Conservation (phyloP, 176 grass and related monocot genomes). For the Lolium perenne region DNA sequence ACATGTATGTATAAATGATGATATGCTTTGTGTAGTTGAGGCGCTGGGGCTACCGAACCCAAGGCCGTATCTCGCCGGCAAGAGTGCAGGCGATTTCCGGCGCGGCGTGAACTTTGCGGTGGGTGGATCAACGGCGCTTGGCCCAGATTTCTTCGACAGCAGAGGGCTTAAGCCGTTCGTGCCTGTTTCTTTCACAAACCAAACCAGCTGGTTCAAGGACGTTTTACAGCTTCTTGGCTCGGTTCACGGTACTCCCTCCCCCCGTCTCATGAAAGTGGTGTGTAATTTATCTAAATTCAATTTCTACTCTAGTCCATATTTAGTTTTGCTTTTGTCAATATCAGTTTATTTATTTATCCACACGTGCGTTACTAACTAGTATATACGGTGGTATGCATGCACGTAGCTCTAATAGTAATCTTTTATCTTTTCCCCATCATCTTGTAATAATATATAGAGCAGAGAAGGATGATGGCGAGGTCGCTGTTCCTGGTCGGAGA, state of each 20-base stretch:
- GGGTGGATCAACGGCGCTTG: slow-evolving; percentile 58
- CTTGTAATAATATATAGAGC: neutral
- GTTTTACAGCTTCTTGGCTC: slow-evolving; percentile 38
- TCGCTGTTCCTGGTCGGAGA: slow-evolving; percentile 49
- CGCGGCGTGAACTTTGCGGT: slow-evolving; percentile 67
- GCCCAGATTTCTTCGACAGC: slow-evolving; percentile 45
- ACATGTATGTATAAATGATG: no score
- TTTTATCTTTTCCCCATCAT: neutral
- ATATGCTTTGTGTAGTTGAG: slow-evolving; percentile 36
- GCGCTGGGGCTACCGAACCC: slow-evolving; percentile 41
- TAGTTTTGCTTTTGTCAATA: neutral
- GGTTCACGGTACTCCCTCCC: neutral
- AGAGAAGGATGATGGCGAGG: neutral
- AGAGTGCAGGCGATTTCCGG: slow-evolving; percentile 43
- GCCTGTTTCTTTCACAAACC: slow-evolving; percentile 42
- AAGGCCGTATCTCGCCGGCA: slow-evolving; percentile 59
- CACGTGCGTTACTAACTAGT: neutral
- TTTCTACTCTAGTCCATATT: neutral
- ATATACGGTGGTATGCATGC: no score
- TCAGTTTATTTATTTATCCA: neutral
- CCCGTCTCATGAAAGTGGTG: no score
- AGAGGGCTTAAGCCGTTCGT: slow-evolving; percentile 47
- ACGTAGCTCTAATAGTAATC: neutral
- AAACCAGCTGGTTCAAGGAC: slow-evolving; percentile 58
- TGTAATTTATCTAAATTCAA: no score